Percentiles rank a stretch among this genome's conserved stretches.
Conservation (phyloP, 805 yeast species). For the Candida qinlingensis region DNA sequence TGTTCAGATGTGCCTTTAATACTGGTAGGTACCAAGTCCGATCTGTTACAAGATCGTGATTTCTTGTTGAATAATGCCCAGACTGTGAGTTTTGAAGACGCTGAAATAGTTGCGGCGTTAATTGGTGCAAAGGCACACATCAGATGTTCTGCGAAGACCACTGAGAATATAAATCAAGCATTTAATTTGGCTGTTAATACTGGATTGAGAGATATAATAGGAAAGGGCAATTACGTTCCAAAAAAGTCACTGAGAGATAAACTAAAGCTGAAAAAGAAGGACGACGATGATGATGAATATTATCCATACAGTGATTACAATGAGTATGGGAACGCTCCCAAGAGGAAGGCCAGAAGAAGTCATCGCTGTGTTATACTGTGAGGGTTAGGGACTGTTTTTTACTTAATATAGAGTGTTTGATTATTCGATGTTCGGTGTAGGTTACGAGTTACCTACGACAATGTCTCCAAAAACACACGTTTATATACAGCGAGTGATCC, state of each 20-base stretch:
- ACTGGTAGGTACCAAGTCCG: slow-evolving; percentile 80
- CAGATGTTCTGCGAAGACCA: slow-evolving; percentile 73
- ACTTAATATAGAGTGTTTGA: too few relatives aligned
- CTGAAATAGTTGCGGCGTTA: slow-evolving; percentile 42
- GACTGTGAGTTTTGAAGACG: slow-evolving; percentile 36
- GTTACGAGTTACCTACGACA: too few relatives aligned
- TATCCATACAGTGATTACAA: slow-evolving; percentile 16
- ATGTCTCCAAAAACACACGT: too few relatives aligned
- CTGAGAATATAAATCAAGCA: slow-evolving; percentile 60
- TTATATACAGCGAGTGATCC: too few relatives aligned
- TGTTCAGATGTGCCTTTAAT: slow-evolving; percentile 77
- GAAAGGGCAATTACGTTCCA: background rate
- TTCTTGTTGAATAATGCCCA: slow-evolving; percentile 22
- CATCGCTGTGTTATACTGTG: slow-evolving; percentile 11
- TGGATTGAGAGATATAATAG: slow-evolving; percentile 12
- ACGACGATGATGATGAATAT: slow-evolving; percentile 9
- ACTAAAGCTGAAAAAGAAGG: background rate
- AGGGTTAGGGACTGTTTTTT: background rate
- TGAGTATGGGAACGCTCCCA: slow-evolving; percentile 2
- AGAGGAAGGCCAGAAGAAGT: slow-evolving; percentile 4
- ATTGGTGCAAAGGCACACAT: slow-evolving; percentile 68
- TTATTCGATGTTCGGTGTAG: too few relatives aligned
- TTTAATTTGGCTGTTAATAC: slow-evolving; percentile 51
- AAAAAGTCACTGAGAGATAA: slow-evolving; percentile 3
- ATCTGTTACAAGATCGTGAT: slow-evolving; percentile 33